Evolutionary conservation across 2,329 filamentous ascomycete species (phyloP).

Genomic region (Penicillium sp.): DNA sequence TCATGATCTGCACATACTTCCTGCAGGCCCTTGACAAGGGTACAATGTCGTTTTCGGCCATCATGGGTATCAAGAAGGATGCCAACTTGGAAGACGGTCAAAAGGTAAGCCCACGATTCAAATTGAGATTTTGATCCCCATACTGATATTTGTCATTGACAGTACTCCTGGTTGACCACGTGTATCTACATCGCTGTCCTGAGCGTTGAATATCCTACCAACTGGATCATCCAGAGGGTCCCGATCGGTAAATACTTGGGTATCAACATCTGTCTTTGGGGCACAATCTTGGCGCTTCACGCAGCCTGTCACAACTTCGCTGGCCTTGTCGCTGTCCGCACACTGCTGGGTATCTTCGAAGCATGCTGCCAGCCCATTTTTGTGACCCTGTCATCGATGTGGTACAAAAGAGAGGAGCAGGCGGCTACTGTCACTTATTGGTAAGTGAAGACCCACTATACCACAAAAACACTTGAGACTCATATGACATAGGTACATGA

Average conservation of each 20-base stretch:
- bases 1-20: constrained; percentile 77
- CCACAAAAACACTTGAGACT: neutral
- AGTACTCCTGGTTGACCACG: constrained; percentile 73
- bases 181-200: constrained; percentile 74
- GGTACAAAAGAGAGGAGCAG: constrained; percentile 35
- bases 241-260: constrained; percentile 58
- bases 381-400: constrained; percentile 37
- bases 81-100: constrained; percentile 43
- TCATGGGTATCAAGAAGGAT: constrained; percentile 49
- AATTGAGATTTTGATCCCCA: neutral
- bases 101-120: constrained; percentile 30
- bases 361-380: constrained; percentile 38
- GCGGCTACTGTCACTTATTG: constrained; percentile 31
- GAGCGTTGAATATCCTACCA: constrained; percentile 72
- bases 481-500: constrained; percentile 60
- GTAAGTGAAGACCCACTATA: constrained; percentile 18
- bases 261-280: constrained; percentile 41
- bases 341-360: constrained; percentile 56
- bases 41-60: constrained; percentile 44
- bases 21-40: constrained; percentile 56
- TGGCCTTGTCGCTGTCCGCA: constrained; percentile 52
- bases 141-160: constrained; percentile 13
- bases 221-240: constrained; percentile 63
- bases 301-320: constrained; percentile 49
- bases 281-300: constrained; percentile 21